These are phyloP conservation scores for Fermentozyma sake DNA, from an alignment of 1,139 yeast species.

Conservation along the genomic window DNA sequence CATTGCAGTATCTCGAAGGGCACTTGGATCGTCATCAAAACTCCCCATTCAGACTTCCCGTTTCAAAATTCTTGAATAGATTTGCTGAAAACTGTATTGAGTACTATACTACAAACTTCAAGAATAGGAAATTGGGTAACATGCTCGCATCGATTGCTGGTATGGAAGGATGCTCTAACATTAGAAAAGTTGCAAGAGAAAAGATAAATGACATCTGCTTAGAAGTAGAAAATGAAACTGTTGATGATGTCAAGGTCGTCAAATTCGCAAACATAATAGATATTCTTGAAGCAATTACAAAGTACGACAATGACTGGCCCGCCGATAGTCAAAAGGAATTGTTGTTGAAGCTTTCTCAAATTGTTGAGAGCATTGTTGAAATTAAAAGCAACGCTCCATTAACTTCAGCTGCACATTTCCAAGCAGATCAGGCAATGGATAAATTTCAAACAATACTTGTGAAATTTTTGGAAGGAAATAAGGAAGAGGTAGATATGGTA, in stretches of 20 bases:
- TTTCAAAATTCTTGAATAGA: conserved; percentile 81
- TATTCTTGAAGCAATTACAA: conserved; percentile 50
- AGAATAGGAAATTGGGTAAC: conserved; percentile 64
- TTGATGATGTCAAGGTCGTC: conserved; percentile 51
- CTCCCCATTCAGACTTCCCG: conserved; percentile 90
- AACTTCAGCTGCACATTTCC: conserved; percentile 63
- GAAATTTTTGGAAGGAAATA: conserved; percentile 35
- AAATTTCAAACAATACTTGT: conserved; percentile 58
- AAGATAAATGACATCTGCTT: conserved; percentile 40
- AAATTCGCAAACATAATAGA: conserved; percentile 73
- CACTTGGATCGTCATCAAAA: conserved; percentile 78
- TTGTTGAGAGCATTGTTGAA: conserved; percentile 42
- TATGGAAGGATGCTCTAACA: conserved; percentile 52
- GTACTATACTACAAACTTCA: conserved; percentile 65
- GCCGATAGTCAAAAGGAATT: conserved; percentile 48
- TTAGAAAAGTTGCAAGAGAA: conserved; percentile 52
- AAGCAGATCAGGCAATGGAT: conserved; percentile 67
- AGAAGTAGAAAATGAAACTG: conserved; percentile 41
- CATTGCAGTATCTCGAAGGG: conserved; percentile 75
- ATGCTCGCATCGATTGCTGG: conserved; percentile 62
- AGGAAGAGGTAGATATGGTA: conserved; percentile 29
- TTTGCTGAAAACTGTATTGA: conserved; percentile 74
- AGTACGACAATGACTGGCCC: conserved; percentile 56
- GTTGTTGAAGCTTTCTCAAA: conserved; percentile 42
- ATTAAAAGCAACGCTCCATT: conserved; percentile 40